Percentiles rank a stretch among this genome's conserved stretches.
These are phyloP conservation scores for Scytalidium sp. DNA, from an alignment of 2,329 filamentous ascomycete species.

Conservation along the genomic window DNA sequence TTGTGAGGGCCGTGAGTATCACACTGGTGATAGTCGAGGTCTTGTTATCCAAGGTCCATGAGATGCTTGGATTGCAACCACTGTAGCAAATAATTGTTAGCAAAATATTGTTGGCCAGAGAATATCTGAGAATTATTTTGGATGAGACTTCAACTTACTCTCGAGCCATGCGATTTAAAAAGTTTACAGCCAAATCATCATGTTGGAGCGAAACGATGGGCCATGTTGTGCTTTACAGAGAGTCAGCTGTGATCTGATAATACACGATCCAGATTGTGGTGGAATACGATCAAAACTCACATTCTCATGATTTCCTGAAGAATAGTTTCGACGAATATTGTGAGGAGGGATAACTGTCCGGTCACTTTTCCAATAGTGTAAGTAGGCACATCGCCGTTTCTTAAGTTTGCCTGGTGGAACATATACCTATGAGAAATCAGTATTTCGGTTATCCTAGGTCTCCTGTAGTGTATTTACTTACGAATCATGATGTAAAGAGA, in stretches of 20 bases:
- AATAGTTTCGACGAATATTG: slow-evolving; percentile 19
- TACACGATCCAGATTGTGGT: too few species aligned
- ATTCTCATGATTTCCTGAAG: slow-evolving; percentile 13
- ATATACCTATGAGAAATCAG: slow-evolving; percentile 8
- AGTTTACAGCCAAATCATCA: slow-evolving; percentile 40
- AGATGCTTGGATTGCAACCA: slow-evolving; percentile 4
- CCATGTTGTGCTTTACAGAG: slow-evolving; percentile 41
- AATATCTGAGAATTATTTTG: slow-evolving; percentile 45
- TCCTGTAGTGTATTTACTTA: too few species aligned
- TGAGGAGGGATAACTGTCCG: slow-evolving; percentile 13
- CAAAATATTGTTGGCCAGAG: slow-evolving; percentile 20
- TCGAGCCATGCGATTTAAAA: background rate
- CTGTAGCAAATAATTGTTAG: slow-evolving; percentile 3
- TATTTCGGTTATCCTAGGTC: too few species aligned
- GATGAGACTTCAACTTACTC: background rate
- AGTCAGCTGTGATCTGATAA: too few species aligned
- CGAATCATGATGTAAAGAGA: slow-evolving; percentile 40
- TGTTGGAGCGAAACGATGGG: slow-evolving; percentile 52
- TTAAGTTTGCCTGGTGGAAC: slow-evolving; percentile 60
- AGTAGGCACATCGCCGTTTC: slow-evolving; percentile 40
- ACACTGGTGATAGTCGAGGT: slow-evolving; percentile 1
- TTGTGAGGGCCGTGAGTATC: slow-evolving; percentile 41
- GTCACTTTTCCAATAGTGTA: slow-evolving; percentile 11
- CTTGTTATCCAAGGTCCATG: background rate
- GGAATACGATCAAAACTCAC: slow-evolving; percentile 20